Evolutionary conservation across 208 protist species (phyloP).

Genomic region (Leishmania tropica): DNA sequence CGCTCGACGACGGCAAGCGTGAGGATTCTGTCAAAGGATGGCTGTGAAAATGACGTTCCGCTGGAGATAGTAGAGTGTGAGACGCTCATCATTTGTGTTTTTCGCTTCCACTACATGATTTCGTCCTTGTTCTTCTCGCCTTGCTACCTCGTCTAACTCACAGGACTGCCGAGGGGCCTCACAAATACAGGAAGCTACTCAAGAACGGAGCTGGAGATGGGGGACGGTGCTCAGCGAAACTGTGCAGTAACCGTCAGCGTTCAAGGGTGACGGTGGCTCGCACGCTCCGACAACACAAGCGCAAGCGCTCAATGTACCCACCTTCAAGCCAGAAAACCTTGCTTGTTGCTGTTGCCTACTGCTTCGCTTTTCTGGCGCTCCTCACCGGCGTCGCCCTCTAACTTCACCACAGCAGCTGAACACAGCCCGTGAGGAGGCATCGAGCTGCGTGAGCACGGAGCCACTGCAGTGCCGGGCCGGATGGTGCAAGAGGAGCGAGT

Average conservation of each 20-base stretch:
- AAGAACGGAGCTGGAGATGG: neutral
- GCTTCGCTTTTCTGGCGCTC: conserved; percentile 8
- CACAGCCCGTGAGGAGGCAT: conserved; percentile 7
- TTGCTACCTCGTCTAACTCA: no score
- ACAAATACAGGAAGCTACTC: neutral
- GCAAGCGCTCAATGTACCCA: neutral
- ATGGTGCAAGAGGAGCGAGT: neutral
- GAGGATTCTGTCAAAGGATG: neutral
- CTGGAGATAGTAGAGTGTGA: neutral
- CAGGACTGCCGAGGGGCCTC: neutral
- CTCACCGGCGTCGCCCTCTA: conserved; percentile 8
- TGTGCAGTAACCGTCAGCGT: neutral
- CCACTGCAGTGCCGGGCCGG: neutral
- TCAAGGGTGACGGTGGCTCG: neutral
- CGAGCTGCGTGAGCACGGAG: conserved; percentile 7
- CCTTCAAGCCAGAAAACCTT: neutral
- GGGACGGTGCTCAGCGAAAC: no score
- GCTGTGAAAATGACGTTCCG: neutral
- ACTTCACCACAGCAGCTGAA: conserved; percentile 7
- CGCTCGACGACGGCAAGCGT: neutral
- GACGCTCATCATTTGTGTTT: neutral
- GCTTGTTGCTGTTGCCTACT: conserved; percentile 1
- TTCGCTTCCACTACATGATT: neutral
- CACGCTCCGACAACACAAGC: neutral
- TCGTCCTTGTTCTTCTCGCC: neutral